Conservation (phyloP, 2,329 filamentous ascomycete species). For the Sclerotinia subarctica region DNA sequence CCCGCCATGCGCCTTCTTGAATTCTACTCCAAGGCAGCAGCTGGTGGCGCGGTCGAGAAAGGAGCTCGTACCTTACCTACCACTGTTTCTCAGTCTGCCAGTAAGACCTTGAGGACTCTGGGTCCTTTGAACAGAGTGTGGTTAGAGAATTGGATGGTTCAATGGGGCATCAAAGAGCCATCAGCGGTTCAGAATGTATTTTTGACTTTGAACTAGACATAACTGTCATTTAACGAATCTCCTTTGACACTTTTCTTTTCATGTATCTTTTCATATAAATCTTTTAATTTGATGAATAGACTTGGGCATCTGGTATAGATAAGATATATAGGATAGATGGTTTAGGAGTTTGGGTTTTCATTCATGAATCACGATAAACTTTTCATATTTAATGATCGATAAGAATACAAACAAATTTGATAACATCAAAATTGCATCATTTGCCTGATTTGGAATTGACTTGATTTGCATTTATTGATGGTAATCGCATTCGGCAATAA, state of each 20-base stretch:
- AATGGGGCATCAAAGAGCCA: constrained; percentile 42
- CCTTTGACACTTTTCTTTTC: background rate
- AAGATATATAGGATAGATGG: constrained; percentile 6
- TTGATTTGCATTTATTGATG: background rate
- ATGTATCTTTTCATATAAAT: background rate
- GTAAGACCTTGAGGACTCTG: constrained; percentile 44
- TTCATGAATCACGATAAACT: background rate
- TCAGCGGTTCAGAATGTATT: background rate
- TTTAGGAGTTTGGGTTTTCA: constrained; percentile 12
- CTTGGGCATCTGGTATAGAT: constrained; percentile 10
- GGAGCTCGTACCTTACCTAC: constrained; percentile 11
- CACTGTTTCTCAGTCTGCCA: constrained; percentile 35
- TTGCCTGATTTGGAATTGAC: background rate
- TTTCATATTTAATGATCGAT: background rate
- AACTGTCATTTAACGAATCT: background rate
- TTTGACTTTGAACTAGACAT: constrained; percentile 15
- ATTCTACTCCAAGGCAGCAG: constrained; percentile 46
- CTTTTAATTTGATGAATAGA: constrained; percentile 1
- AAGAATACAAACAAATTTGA: constrained; percentile 3
- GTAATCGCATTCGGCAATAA: background rate
- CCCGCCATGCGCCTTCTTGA: constrained; percentile 52
- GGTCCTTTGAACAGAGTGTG: constrained; percentile 44
- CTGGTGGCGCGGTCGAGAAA: constrained; percentile 36
- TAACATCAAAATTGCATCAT: background rate
- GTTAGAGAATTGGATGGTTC: constrained; percentile 49